Evolutionary conservation across 805 yeast genomes (phyloP).

Genomic region (Hanseniaspora lindneri): DNA sequence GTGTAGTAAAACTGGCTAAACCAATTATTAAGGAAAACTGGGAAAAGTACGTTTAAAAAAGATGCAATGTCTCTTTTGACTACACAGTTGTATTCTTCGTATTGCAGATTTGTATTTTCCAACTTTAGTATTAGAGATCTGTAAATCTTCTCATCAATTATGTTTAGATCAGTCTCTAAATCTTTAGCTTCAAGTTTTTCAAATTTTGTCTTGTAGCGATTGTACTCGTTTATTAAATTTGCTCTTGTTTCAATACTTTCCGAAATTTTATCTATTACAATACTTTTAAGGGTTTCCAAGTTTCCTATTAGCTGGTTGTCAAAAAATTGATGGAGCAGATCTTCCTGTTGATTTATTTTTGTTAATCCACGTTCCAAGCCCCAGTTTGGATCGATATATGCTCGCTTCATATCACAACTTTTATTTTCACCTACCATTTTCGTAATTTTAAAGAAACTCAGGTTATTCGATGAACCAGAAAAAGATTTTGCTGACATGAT

Average conservation of each 20-base stretch:
- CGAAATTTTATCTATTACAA: not conserved
- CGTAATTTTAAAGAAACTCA: no score
- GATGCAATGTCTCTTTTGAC: not conserved
- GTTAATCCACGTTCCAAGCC: no score
- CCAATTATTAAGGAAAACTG: slow-evolving; percentile 1
- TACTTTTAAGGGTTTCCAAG: not conserved
- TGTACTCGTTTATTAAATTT: not conserved
- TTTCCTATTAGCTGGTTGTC: not conserved
- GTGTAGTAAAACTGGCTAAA: slow-evolving; percentile 5
- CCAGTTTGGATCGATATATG: no score
- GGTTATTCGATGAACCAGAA: no score
- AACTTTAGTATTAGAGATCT: slow-evolving; percentile 1
- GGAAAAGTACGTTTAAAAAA: not conserved
- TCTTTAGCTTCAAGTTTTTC: slow-evolving; percentile 3
- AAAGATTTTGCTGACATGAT: no score
- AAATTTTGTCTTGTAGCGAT: slow-evolving; percentile 7
- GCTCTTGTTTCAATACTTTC: not conserved
- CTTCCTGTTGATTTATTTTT: no score
- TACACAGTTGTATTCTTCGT: not conserved
- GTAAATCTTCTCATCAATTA: slow-evolving; percentile 3
- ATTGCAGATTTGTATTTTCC: not conserved
- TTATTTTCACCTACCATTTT: no score
- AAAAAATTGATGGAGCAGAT: no score
- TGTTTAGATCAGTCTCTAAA: not conserved
- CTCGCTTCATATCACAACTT: no score